Percentiles rank a stretch among this genome's conserved stretches.
phyloP scores from a whole-genome alignment of 2,329 filamentous ascomycete genomes.

The Camillea tinctor region DNA sequence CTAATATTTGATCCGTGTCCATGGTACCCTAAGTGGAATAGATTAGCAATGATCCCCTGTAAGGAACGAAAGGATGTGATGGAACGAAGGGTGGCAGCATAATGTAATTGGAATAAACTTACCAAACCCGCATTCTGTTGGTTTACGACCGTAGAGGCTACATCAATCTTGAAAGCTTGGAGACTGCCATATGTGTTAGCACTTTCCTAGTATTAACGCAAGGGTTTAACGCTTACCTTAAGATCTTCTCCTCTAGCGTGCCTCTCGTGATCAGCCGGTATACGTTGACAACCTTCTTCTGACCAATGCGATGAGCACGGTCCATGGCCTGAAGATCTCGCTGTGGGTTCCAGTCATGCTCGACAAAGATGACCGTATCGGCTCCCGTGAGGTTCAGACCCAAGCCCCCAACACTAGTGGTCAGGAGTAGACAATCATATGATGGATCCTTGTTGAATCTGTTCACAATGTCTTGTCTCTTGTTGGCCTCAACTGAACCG shows the following conservation, averaged over 20 bases:
- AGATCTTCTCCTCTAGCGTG: slow-evolving; percentile 96
- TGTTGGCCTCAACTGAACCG: slow-evolving; percentile 86
- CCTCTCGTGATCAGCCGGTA: slow-evolving; percentile 95
- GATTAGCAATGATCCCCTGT: slow-evolving; percentile 15
- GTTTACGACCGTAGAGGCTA: slow-evolving; percentile 96
- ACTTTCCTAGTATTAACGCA: not conserved
- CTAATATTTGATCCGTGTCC: slow-evolving; percentile 97
- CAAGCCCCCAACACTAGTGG: slow-evolving; percentile 90
- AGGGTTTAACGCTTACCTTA: slow-evolving; percentile 48
- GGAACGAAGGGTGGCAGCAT: not conserved
- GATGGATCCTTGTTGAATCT: slow-evolving; percentile 97
- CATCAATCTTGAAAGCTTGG: slow-evolving; percentile 99
- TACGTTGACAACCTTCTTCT: slow-evolving; percentile 99
- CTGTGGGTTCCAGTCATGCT: slow-evolving; percentile 99
- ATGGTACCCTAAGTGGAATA: slow-evolving; percentile 59
- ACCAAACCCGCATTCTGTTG: slow-evolving; percentile 91
- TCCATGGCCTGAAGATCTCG: slow-evolving; percentile 99
- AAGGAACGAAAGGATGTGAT: not conserved
- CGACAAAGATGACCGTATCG: slow-evolving; percentile 98
- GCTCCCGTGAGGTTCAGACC: slow-evolving; percentile 95
- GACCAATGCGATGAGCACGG: slow-evolving; percentile 93
- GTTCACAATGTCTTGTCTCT: slow-evolving; percentile 96
- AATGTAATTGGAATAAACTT: slow-evolving; percentile 13
- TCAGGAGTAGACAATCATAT: slow-evolving; percentile 90
- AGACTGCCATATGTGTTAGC: slow-evolving; percentile 48